These are phyloP conservation scores for Citrus maxima DNA, from an alignment of 345 rosid species.

Conservation along the genomic window DNA sequence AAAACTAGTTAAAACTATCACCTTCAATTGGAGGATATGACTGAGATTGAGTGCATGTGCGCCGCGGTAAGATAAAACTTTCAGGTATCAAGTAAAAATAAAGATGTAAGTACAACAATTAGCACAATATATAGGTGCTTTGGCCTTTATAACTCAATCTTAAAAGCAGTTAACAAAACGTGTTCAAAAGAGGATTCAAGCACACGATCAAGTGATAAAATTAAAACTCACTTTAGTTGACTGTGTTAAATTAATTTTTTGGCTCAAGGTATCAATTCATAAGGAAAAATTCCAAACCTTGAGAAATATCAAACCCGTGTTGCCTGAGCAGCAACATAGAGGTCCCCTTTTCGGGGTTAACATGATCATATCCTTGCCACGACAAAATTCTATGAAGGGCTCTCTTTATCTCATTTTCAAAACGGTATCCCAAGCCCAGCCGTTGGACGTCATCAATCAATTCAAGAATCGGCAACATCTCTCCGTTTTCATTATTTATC, in stretches of 20 bases:
- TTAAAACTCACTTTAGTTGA: no score
- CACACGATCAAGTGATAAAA: no score
- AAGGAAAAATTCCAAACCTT: slow-evolving; percentile 20
- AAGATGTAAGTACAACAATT: no score
- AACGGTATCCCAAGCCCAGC: slow-evolving; percentile 32
- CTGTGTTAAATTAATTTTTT: no score
- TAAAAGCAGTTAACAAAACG: no score
- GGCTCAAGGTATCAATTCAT: no score
- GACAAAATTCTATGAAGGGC: slow-evolving; percentile 19
- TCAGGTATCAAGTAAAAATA: background rate
- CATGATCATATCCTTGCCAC: background rate
- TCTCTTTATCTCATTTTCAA: slow-evolving; percentile 26
- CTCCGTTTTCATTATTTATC: slow-evolving; percentile 11
- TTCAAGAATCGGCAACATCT: slow-evolving; percentile 18
- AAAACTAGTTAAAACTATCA: background rate
- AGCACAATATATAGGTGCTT: no score
- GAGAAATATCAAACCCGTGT: slow-evolving; percentile 35
- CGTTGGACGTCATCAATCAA: slow-evolving; percentile 45
- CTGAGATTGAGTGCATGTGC: background rate
- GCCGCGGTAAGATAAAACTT: background rate
- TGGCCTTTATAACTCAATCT: no score
- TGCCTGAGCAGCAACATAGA: slow-evolving; percentile 32
- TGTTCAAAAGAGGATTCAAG: no score
- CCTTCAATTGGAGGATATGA: background rate
- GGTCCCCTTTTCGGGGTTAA: background rate